Evolutionary conservation across 306 rosid genomes (phyloP).

Genomic region (Cyclanthera cordifolia): DNA sequence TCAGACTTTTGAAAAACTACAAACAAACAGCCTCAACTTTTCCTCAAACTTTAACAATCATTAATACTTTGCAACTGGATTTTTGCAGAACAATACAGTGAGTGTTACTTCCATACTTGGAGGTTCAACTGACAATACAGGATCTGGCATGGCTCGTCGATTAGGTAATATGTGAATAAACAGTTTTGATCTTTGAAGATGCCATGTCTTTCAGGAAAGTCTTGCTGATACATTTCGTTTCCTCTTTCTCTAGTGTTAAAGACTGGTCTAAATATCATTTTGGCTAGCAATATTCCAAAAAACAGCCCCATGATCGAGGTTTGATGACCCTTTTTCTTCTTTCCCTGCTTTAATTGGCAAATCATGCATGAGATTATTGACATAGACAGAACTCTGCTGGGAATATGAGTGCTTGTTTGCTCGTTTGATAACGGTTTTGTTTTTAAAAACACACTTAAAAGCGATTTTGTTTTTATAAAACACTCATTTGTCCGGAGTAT

Average conservation of each 20-base stretch:
- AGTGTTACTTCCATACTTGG: slow-evolving; percentile 70
- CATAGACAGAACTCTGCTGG: not conserved
- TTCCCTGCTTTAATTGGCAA: no score
- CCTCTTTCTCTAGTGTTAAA: slow-evolving; percentile 41
- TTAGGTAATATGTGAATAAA: slow-evolving; percentile 38
- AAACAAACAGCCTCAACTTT: no score
- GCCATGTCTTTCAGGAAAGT: not conserved
- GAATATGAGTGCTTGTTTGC: not conserved
- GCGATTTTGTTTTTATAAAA: not conserved
- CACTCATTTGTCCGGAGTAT: no score
- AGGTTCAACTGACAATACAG: slow-evolving; percentile 81
- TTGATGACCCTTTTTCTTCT: not conserved
- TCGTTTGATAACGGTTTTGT: not conserved
- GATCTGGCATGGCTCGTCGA: slow-evolving; percentile 70
- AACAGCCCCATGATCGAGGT: slow-evolving; percentile 74
- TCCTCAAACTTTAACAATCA: not conserved
- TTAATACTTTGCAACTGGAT: not conserved
- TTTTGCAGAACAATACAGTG: slow-evolving; percentile 38
- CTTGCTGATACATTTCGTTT: not conserved
- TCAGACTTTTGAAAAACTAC: no score
- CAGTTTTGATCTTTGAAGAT: not conserved
- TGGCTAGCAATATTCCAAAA: slow-evolving; percentile 82
- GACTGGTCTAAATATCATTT: slow-evolving; percentile 62
- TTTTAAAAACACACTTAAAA: not conserved
- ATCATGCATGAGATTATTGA: not conserved